phyloP scores from a whole-genome alignment of 2,329 filamentous ascomycete genomes.

The Exophiala oligosperma region DNA sequence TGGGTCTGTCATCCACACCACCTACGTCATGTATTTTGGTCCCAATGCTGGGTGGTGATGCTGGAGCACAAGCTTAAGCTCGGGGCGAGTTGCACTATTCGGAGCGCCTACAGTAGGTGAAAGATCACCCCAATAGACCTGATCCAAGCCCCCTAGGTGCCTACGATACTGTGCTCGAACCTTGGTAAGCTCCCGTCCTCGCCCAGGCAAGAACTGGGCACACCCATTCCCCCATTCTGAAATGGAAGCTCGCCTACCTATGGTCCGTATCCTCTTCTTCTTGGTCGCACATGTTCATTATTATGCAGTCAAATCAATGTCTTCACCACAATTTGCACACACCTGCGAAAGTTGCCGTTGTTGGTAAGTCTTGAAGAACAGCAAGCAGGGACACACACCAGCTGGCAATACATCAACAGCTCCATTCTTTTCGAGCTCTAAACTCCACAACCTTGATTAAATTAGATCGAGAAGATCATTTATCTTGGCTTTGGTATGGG shows the following conservation, averaged over 20 bases:
- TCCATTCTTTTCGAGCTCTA: background rate
- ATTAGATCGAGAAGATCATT: background rate
- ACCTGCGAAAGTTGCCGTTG: background rate
- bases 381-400: too few relatives aligned
- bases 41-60: background rate
- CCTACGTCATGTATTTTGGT: conserved; percentile 20
- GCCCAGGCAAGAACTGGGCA: too few relatives aligned
- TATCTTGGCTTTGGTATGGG: background rate
- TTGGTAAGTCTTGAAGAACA: too few relatives aligned
- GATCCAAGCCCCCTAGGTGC: too few relatives aligned
- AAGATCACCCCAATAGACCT: too few relatives aligned
- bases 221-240: conserved; percentile 10
- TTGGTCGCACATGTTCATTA: background rate
- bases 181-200: too few relatives aligned
- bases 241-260: conserved; percentile 6
- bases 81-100: too few relatives aligned
- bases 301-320: too few relatives aligned
- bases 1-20: conserved; percentile 24
- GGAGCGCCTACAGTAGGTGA: too few relatives aligned
- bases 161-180: too few relatives aligned
- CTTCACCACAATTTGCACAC: background rate
- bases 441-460: background rate
- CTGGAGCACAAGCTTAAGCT: background rate
- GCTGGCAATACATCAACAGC: too few relatives aligned
- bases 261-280: background rate